Conservation (phyloP, 1,284 basidiomycete species). For the Cutaneotrichosporon mucoides region DNA sequence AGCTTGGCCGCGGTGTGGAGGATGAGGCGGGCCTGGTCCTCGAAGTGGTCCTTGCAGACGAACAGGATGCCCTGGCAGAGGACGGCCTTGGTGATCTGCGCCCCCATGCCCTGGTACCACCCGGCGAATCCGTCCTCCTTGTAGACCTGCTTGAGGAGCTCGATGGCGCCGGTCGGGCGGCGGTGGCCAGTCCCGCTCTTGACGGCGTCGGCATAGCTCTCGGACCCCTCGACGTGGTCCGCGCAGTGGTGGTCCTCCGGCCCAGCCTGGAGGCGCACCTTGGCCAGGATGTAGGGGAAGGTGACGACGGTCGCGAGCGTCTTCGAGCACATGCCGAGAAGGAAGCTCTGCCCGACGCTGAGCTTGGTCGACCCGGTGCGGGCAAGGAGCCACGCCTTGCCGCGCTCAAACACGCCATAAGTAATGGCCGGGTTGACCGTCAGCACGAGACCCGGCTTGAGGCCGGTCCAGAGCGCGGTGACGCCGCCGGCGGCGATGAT, state of each 20-base stretch:
- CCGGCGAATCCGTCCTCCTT: conserved; percentile 71
- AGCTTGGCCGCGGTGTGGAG: conserved; percentile 32
- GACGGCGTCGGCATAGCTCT: conserved; percentile 15
- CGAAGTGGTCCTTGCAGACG: conserved; percentile 50
- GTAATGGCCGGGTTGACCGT: conserved; percentile 98
- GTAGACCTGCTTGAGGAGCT: conserved; percentile 66
- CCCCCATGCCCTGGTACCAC: conserved; percentile 88
- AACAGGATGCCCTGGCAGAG: conserved; percentile 55
- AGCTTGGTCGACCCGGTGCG: conserved; percentile 29
- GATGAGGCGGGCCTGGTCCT: conserved; percentile 45
- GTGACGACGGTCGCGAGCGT: conserved; percentile 89
- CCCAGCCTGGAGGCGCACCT: conserved; percentile 88
- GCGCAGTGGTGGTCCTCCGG: conserved; percentile 30
- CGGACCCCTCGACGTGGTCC: neutral
- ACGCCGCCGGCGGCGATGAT: conserved; percentile 91
- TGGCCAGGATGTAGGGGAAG: conserved; percentile 57
- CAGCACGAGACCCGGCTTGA: conserved; percentile 87
- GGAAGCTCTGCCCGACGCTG: conserved; percentile 70
- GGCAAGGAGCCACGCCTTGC: conserved; percentile 57
- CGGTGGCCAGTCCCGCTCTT: conserved; percentile 5
- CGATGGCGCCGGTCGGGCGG: conserved; percentile 29
- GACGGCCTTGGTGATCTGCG: conserved; percentile 59
- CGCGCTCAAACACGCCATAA: conserved; percentile 90
- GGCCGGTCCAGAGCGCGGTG: conserved; percentile 87
- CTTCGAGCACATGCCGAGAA: conserved; percentile 90